Evolutionary conservation across 768 basidiomycete genomes (phyloP).

Genomic region (Lactarius tabidus): DNA sequence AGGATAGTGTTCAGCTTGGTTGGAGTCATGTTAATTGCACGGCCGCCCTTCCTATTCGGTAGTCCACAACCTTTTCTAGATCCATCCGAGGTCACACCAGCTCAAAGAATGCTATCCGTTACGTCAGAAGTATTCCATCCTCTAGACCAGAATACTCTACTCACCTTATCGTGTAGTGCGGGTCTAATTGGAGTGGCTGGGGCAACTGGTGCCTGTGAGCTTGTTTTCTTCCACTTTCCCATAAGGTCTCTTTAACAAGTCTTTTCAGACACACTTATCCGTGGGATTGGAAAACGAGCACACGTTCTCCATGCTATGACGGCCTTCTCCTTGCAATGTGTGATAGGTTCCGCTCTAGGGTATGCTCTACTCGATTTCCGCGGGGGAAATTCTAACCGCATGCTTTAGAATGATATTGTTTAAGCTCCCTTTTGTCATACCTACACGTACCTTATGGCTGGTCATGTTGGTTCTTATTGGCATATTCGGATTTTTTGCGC

Average conservation of each 20-base stretch:
- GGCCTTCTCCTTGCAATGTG: constrained; percentile 60
- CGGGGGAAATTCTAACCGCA: not conserved
- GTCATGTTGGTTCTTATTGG: constrained; percentile 45
- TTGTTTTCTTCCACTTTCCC: not conserved
- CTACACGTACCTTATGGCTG: constrained; percentile 44
- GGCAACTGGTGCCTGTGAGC: constrained; percentile 65
- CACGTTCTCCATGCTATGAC: constrained; percentile 68
- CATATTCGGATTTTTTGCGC: constrained; percentile 50
- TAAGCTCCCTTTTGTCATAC: constrained; percentile 43
- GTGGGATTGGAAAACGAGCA: constrained; percentile 64
- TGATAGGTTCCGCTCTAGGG: constrained; percentile 38
- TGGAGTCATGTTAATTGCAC: constrained; percentile 47
- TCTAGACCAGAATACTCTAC: not conserved
- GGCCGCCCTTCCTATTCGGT: constrained; percentile 73
- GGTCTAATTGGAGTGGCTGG: constrained; percentile 65
- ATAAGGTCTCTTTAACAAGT: not conserved
- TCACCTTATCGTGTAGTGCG: constrained; percentile 38
- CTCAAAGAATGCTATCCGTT: constrained; percentile 55
- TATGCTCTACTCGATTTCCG: constrained; percentile 17
- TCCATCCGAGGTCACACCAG: constrained; percentile 27
- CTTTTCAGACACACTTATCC: constrained; percentile 36
- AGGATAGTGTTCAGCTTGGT: not conserved
- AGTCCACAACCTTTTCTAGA: not conserved
- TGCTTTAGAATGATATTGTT: constrained; percentile 41
- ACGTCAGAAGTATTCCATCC: constrained; percentile 36